These are phyloP conservation scores for Sphagnum fallax DNA, from an alignment of 228 moss, liverwort and hornwort species.

Conservation along the genomic window DNA sequence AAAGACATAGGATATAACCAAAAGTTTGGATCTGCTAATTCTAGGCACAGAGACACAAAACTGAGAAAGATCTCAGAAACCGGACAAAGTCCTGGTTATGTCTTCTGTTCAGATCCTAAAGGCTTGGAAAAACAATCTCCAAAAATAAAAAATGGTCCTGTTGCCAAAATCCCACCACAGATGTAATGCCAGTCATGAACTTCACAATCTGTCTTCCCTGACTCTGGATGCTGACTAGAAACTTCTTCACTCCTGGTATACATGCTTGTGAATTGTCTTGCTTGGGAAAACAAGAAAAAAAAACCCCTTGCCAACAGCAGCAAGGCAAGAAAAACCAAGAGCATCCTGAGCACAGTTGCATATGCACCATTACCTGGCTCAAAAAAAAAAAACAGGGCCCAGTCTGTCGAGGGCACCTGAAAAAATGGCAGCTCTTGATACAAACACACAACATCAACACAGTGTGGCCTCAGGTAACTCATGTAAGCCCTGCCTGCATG, in stretches of 20 bases:
- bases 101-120: constrained; percentile 26
- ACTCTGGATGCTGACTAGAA: constrained; percentile 22
- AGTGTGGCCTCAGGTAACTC: constrained; percentile 19
- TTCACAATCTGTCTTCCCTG: constrained; percentile 28
- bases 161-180: constrained; percentile 32
- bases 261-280: constrained; percentile 21
- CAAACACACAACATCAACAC: constrained; percentile 20
- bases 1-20: too few species aligned
- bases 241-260: constrained; percentile 17
- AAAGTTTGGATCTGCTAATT: neutral
- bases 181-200: constrained; percentile 47
- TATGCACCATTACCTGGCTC: constrained; percentile 35
- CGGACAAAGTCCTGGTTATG: constrained; percentile 32
- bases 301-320: constrained; percentile 7
- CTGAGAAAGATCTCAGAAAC: constrained; percentile 26
- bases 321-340: constrained; percentile 25
- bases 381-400: constrained; percentile 34
- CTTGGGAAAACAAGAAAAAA: constrained; percentile 35
- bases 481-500: constrained; percentile 9
- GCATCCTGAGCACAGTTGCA: constrained; percentile 32
- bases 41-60: constrained; percentile 9
- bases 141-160: constrained; percentile 21
- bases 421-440: constrained; percentile 49
- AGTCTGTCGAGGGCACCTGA: constrained; percentile 25
- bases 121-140: constrained; percentile 50